phyloP scores from a whole-genome alignment of 768 basidiomycete species.

The Favolaschia claudopus region DNA sequence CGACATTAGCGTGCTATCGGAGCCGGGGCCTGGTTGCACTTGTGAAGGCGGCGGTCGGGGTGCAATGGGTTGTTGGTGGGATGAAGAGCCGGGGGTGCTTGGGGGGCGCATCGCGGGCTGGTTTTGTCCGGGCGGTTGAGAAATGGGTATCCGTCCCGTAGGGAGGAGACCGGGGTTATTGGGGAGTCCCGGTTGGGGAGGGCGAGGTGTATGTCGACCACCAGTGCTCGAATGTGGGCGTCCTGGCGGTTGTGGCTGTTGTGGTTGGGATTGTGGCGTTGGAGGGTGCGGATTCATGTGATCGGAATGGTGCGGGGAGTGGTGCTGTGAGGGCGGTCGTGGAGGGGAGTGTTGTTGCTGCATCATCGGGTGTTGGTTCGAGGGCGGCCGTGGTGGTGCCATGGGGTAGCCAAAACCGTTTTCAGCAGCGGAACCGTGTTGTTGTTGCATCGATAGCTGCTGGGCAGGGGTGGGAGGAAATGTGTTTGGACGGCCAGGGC shows the following conservation, averaged over 20 bases:
- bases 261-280: conserved; percentile 70
- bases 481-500: conserved; percentile 42
- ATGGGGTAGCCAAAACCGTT: conserved; percentile 43
- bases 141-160: conserved; percentile 32
- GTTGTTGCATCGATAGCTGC: conserved; percentile 64
- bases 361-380: conserved; percentile 17
- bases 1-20: conserved; percentile 26
- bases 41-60: conserved; percentile 20
- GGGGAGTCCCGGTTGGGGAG: conserved; percentile 46
- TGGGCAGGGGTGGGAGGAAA: conserved; percentile 72
- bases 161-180: conserved; percentile 31
- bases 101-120: conserved; percentile 22
- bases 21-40: conserved; percentile 13
- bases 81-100: conserved; percentile 24
- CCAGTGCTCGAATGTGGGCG: conserved; percentile 60
- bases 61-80: conserved; percentile 30
- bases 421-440: conserved; percentile 39
- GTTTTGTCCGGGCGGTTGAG: conserved; percentile 32
- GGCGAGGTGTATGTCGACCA: conserved; percentile 56
- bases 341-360: conserved; percentile 28
- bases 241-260: conserved; percentile 46
- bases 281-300: conserved; percentile 53
- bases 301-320: conserved; percentile 56
- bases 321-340: conserved; percentile 57
- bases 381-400: conserved; percentile 44